Evolutionary conservation across 768 basidiomycete genomes (phyloP).

Genomic region (Russula griseocarnosa): DNA sequence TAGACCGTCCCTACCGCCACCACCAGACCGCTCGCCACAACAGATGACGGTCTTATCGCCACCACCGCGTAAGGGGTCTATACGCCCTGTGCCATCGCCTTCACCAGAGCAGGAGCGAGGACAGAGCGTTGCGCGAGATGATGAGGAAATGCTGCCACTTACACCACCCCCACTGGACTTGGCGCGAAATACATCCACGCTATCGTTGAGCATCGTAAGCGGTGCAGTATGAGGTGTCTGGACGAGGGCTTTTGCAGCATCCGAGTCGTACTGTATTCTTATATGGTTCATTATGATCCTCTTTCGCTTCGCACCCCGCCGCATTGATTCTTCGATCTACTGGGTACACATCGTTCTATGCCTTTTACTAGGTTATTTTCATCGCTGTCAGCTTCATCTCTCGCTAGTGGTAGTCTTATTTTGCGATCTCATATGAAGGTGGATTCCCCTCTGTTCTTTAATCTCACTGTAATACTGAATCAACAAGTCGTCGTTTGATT

Average conservation of each 20-base stretch:
- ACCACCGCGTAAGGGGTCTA: conserved; percentile 57
- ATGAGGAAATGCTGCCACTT: neutral
- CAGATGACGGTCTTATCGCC: conserved; percentile 55
- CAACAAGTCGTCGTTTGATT: conserved; percentile 7
- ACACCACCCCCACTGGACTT: conserved; percentile 19
- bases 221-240: conserved; percentile 16
- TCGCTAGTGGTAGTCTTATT: neutral
- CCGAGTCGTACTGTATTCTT: neutral
- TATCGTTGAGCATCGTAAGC: conserved; percentile 28
- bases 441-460: neutral
- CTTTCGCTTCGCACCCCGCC: neutral
- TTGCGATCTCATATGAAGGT: conserved; percentile 10
- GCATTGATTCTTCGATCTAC: neutral
- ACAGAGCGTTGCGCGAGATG: conserved; percentile 8
- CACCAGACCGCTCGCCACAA: conserved; percentile 31
- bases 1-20: conserved; percentile 32
- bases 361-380: neutral
- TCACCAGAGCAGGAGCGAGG: conserved; percentile 19
- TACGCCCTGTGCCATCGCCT: conserved; percentile 18
- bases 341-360: too few relatives aligned
- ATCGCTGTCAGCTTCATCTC: neutral
- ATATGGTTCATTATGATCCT: neutral
- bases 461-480: conserved; percentile 24
- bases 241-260: neutral
- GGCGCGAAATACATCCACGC: conserved; percentile 25